phyloP scores from a whole-genome alignment of 371 early-diverging fungal genomes.

The Vairimorpha ceranae region DNA sequence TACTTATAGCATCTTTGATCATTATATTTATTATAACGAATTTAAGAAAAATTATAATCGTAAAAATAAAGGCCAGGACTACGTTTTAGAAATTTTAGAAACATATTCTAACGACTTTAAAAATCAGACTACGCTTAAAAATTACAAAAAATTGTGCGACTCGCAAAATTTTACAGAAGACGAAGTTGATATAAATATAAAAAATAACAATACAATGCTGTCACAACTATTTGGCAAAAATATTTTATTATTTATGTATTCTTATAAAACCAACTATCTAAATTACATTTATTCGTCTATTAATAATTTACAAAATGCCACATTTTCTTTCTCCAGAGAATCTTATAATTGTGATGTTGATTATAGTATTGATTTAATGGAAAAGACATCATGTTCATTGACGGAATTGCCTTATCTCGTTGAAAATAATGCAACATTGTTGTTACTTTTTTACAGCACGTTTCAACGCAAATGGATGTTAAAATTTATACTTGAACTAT shows the following conservation, averaged over 20 bases:
- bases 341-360: not conserved
- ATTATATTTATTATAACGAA: conserved; percentile 65
- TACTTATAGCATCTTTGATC: conserved; percentile 69
- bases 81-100: not conserved
- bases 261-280: not conserved
- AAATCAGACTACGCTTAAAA: not conserved
- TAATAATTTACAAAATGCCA: not conserved
- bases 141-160: not conserved
- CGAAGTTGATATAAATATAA: not conserved
- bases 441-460: conserved; percentile 66
- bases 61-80: not conserved
- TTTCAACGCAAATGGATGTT: conserved; percentile 70
- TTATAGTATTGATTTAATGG: not conserved
- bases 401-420: conserved; percentile 64
- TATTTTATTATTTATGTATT: not conserved
- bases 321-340: not conserved
- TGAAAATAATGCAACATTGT: conserved; percentile 65
- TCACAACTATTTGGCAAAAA: not conserved
- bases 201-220: not conserved
- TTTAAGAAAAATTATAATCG: not conserved
- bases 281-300: not conserved
- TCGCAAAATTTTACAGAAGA: not conserved
- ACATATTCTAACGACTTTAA: not conserved
- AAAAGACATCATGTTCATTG: not conserved
- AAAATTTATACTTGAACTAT: conserved; percentile 60